Base-by-base conservation (phyloP, 208 protist genomes). In the Crithidia sp. region DNA sequence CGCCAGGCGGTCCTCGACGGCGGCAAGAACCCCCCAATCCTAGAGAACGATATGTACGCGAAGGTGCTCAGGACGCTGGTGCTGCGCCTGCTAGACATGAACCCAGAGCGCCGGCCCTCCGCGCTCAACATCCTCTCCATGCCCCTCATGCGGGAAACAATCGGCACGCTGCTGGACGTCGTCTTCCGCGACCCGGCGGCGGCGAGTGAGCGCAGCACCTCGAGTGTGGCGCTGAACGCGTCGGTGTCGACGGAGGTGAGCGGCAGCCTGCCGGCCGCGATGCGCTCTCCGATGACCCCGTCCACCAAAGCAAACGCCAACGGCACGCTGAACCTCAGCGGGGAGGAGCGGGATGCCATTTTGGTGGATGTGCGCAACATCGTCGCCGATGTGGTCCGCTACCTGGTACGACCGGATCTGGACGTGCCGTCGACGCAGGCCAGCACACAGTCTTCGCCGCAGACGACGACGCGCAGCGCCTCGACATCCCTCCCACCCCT, bases 111-210 rank as follows among this genome's bases (percentile, higher is more conserved):
- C 49, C 84, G 87, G 2, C 84, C 84, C 4, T 84, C 71, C 7
- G 86, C 82, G 17, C 64, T 78, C 40, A 76, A 86, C 61, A 69
- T 90, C 65, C 77, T 90, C 39, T 77, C 74, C 53, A 66, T 63
- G 59, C 77, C 82, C 10, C 83, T 79, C 19, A 82, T 85, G 75
- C 88, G 88, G 52, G 82, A 84, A 69, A 79, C 64, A 8, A 71
- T 84, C 1, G 73, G 81, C n/a, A 64, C 86, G 12, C 77, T 92
- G 19, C 73, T 92, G 10, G 87, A 79, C 0, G 79, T 92, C 6
- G 84, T 89, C 12, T 57, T 84, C 2, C 84, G 86, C 45, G 87
- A 92, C 45, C 74, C 84, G n/a, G 81, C 82, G 44, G 74, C 81
- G 2, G 82, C 87, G 8, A 86, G 64, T 37, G 59, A 66, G 47